phyloP scores from a whole-genome alignment of 345 rosid genomes.

The Citrus cavaleriei region DNA sequence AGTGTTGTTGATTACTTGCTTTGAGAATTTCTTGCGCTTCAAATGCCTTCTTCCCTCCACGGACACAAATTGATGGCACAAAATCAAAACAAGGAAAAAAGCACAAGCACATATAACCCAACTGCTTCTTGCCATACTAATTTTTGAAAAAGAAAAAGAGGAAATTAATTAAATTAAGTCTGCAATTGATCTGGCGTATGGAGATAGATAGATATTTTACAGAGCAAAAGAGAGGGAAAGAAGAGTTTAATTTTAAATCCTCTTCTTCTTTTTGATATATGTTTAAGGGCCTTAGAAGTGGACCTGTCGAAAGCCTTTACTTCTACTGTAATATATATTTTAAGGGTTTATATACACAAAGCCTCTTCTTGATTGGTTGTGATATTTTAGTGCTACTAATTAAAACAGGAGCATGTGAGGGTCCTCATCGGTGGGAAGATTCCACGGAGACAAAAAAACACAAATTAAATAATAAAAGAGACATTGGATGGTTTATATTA shows the following conservation, averaged over 20 bases:
- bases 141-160: too few species aligned
- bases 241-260: not conserved
- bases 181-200: too few species aligned
- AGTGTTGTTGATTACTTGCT: not conserved
- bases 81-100: conserved; percentile 23
- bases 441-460: conserved; percentile 9
- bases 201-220: too few species aligned
- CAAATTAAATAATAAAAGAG: conserved; percentile 8
- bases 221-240: not conserved
- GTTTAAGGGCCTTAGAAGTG: not conserved
- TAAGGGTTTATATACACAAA: not conserved
- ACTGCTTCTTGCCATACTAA: conserved; percentile 23
- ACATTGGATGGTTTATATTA: conserved; percentile 30
- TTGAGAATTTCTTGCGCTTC: conserved; percentile 23
- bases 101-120: conserved; percentile 4
- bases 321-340: not conserved
- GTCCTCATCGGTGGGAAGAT: conserved; percentile 25
- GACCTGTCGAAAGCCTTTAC: not conserved
- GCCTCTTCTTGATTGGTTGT: not conserved
- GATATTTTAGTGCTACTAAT: conserved; percentile 1
- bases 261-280: not conserved
- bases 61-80: conserved; percentile 22
- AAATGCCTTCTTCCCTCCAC: conserved; percentile 41
- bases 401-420: conserved; percentile 21
- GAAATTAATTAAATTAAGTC: too few species aligned